Evolutionary conservation across 306 rosid genomes (phyloP), one percentile per base, ranked within the genome.

Genomic region (Quercus berberidifolia): DNA sequence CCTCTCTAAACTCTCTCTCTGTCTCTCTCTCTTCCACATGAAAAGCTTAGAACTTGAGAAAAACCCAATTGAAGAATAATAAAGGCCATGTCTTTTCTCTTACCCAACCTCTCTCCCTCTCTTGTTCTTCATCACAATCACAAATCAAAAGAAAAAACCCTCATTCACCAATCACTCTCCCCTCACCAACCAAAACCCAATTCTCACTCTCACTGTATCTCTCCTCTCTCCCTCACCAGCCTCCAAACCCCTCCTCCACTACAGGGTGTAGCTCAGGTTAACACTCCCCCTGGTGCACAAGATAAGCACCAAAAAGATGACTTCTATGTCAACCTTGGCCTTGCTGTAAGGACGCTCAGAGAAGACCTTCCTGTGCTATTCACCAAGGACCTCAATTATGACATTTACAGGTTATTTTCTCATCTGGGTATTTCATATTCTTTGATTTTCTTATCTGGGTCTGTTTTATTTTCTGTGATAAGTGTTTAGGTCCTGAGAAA

Each of bases 261-360:
- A n/a, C 81, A 30, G 60, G 83, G 83, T 77, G 94, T 83, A 80
- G 87, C 89, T 33, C 93, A 85, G 70, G 84, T 87, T 35, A 89
- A 76, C 77, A 83, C 86, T 14, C 91, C 89, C 23, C 77, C 77
- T 4, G 85, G 71, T 80, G 76, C 79, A 51, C 83, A 90, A 49
- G 91, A 88, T 25, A 81, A 87, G 74, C 85, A 81, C 49, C 85
- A 85, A 56, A 89, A 84, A 62, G 95, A 90, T 55, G 95, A 95
- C 12, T 95, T 92, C 83, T 95, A 87, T 85, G 80, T 95, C 88
- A 95, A 92, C 74, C 92, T 95, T 76, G 99, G 99, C 74, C 75
- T 85, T 46, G 98, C 98, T 46, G 98, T 95, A 3, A 81, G 99
- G 76, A 92, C 98, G 2, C 93, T 95, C 15, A 97, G 98, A 21